These are phyloP conservation scores for Plectosphaerella sp. DNA, from an alignment of 2,329 filamentous ascomycete genomes.

Conservation along the genomic window DNA sequence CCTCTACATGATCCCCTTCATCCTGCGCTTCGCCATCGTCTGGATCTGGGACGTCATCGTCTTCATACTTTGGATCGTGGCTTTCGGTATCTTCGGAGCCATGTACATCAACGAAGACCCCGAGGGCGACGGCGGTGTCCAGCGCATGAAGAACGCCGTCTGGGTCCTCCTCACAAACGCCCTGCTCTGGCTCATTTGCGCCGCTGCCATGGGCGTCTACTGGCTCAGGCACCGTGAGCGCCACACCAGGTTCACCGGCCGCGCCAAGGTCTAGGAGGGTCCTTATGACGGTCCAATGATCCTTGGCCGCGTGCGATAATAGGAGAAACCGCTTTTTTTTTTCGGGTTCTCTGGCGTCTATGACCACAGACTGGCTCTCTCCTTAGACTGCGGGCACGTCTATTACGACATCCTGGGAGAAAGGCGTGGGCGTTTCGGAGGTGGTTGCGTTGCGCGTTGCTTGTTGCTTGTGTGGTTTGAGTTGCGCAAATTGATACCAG, in stretches of 20 bases:
- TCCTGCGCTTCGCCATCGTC: conserved; percentile 46
- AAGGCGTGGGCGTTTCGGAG: no score
- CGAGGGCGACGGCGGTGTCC: conserved; percentile 58
- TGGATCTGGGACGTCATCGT: conserved; percentile 69
- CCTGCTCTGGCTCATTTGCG: conserved; percentile 69
- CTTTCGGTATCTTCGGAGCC: conserved; percentile 78
- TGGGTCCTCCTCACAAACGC: conserved; percentile 77
- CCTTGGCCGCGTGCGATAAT: no score
- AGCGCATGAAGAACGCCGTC: conserved; percentile 80
- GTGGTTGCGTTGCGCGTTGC: not conserved
- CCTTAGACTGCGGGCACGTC: no score
- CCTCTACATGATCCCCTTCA: conserved; percentile 61
- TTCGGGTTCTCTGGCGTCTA: no score
- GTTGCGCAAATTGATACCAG: not conserved
- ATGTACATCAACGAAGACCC: conserved; percentile 70
- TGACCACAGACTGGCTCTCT: no score
- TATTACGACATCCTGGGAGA: no score
- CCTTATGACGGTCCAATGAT: no score
- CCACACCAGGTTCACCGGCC: conserved; percentile 53
- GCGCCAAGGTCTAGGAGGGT: conserved; percentile 43
- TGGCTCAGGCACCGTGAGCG: conserved; percentile 54
- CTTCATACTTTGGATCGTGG: conserved; percentile 72
- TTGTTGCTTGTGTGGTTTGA: no score
- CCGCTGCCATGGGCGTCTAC: conserved; percentile 48
- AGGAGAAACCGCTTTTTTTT: no score